Evolutionary conservation across 2,329 filamentous ascomycete species (phyloP), one percentile per base, ranked within the genome.

Genomic region (Alternaria consortialis): DNA sequence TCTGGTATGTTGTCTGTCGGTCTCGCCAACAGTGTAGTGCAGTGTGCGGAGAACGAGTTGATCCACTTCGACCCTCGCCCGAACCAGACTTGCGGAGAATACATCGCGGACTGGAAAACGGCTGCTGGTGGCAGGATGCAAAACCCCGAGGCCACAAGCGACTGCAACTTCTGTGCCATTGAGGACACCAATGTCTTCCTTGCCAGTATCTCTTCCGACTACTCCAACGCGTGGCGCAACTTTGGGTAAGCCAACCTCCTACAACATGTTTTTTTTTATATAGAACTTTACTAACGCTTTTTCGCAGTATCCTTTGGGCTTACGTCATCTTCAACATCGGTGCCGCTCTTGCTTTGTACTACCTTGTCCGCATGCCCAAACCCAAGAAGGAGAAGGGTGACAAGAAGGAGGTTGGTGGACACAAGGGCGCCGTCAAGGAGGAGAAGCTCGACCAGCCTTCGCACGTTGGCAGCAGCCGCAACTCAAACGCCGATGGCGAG

Each of bases 31-130:
- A 87, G 87, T 0, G 50, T 79, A 0, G 88, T 94, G 32, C 67
- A 75, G 0, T 97, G 93, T 77, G 87, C 91, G 0, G 65, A 76
- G 6, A 91, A 90, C 73, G 93, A 97, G 76, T 84, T 87, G 62
- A 82, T 92, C 23, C 74, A 80, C n/a, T 90, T 97, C 72, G 77
- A 86, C 9, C 89, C 92, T 0, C 83, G 86, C 0, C 29, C 80
- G 0, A 86, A 86, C 34, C 12, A 58, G 27, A 80, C 68, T 8
- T 83, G 81, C 60, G 67, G 62, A 6, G 52, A 77, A 2, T 83
- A 82, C 71, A 77, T 83, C 62, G 8, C 55, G 2, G 25, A 64
- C 0, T 83, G 76, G 65, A 72, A 75, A 37, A 7, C 51, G 5
- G 23, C 8, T 2, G 20, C 53, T 15, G 77, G 78, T 31, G 82